These are phyloP conservation scores for Mucor circinelloides DNA, from an alignment of 371 early-diverging fungal genomes.

Conservation along the genomic window DNA sequence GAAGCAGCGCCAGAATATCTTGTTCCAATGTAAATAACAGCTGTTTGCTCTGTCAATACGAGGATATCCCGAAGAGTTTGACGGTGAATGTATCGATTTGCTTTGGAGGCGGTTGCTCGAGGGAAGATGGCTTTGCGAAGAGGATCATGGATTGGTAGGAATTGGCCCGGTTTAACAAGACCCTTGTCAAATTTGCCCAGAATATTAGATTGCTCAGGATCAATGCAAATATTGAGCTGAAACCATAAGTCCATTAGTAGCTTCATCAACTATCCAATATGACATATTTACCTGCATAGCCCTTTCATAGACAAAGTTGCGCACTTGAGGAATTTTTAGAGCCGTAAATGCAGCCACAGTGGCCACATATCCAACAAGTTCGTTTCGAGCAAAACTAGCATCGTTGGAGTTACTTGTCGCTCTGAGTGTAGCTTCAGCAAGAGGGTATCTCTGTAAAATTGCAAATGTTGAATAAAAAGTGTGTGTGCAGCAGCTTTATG, in stretches of 20 bases:
- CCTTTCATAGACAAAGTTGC: constrained; percentile 8
- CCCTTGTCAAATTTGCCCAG: constrained; percentile 18
- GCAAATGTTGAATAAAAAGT: not conserved
- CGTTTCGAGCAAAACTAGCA: not conserved
- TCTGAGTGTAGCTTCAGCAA: constrained; percentile 9
- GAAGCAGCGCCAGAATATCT: not conserved
- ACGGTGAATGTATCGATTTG: not conserved
- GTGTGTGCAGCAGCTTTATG: not conserved
- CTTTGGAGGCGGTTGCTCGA: not conserved
- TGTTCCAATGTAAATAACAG: constrained; percentile 4
- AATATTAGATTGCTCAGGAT: constrained; percentile 1
- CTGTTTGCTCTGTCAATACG: not conserved
- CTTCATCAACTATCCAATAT: not conserved
- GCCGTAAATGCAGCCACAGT: not conserved
- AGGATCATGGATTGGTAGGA: constrained; percentile 10
- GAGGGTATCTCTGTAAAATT: constrained; percentile 15
- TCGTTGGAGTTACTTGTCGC: constrained; percentile 14
- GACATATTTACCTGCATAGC: constrained; percentile 20
- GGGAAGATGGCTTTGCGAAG: constrained; percentile 10
- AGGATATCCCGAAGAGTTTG: constrained; percentile 3
- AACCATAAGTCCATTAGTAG: not conserved
- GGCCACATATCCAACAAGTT: not conserved
- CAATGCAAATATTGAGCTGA: constrained; percentile 2
- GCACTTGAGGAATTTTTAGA: constrained; percentile 11
- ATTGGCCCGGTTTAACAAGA: constrained; percentile 13